Percentiles rank a stretch among this genome's conserved stretches.
These are phyloP conservation scores for Starmerella apicola DNA, from an alignment of 805 yeast genomes.

Conservation along the genomic window DNA sequence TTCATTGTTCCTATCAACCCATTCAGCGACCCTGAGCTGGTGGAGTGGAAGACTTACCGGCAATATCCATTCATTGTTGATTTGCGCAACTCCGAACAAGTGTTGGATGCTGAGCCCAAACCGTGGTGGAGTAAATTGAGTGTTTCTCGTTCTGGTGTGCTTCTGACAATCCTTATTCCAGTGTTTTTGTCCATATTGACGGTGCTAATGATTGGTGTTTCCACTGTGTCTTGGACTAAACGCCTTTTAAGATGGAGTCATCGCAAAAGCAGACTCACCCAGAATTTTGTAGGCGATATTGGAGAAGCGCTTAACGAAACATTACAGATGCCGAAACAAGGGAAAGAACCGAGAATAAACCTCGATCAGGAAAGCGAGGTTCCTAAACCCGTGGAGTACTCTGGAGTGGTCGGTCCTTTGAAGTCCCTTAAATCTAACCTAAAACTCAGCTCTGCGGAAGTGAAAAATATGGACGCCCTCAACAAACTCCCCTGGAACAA, in stretches of 20 bases:
- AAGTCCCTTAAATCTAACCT: neutral
- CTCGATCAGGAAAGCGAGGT: neutral
- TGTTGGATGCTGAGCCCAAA: neutral
- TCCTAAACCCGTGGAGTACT: neutral
- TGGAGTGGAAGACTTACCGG: conserved; percentile 30
- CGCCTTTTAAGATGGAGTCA: neutral
- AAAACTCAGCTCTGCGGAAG: neutral
- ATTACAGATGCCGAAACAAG: neutral
- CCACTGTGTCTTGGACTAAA: neutral
- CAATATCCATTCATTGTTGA: conserved; percentile 18
- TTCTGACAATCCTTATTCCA: neutral
- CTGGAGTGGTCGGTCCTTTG: neutral
- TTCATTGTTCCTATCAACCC: conserved; percentile 65
- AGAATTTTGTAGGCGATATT: neutral
- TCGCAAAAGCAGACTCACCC: neutral
- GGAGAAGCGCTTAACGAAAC: conserved; percentile 8
- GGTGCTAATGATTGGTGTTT: conserved; percentile 1
- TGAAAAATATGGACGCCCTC: conserved; percentile 31
- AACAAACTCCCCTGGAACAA: conserved; percentile 64
- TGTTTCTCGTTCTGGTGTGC: neutral
- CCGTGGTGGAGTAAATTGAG: neutral
- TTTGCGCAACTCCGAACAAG: conserved; percentile 16
- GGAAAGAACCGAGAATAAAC: too few relatives aligned
- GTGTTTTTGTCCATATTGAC: conserved; percentile 3
- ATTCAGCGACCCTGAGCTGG: conserved; percentile 44